Conservation (phyloP, 2,329 filamentous ascomycete species). For the Thelonectria olida region DNA sequence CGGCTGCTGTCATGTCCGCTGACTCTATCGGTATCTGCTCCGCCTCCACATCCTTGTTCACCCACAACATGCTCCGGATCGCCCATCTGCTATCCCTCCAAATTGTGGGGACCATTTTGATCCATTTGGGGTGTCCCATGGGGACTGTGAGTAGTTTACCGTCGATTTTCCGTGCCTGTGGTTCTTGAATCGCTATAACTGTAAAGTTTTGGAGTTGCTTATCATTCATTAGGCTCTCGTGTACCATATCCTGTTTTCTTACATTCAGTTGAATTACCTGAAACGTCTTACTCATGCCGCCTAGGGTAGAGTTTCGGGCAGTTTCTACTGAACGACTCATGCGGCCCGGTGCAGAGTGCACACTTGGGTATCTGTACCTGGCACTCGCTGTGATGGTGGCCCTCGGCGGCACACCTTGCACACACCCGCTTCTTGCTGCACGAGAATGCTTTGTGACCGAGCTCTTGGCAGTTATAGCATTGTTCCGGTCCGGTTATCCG, state of each 20-base stretch:
- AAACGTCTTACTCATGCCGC: neutral
- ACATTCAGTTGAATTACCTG: slow-evolving; percentile 8
- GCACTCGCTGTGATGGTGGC: neutral
- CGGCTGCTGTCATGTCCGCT: too few species aligned
- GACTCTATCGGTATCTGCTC: slow-evolving; percentile 6
- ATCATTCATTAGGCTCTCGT: slow-evolving; percentile 14
- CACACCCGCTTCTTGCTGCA: slow-evolving; percentile 15
- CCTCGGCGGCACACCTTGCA: slow-evolving; percentile 4
- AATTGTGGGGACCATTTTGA: slow-evolving; percentile 9
- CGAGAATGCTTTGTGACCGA: slow-evolving; percentile 18
- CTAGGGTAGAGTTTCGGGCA: slow-evolving; percentile 5
- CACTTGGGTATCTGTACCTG: neutral
- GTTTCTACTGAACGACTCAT: slow-evolving; percentile 13
- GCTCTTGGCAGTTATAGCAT: slow-evolving; percentile 14
- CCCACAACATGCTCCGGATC: slow-evolving; percentile 11
- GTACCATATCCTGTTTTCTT: neutral
- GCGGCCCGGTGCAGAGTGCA: slow-evolving; percentile 1
- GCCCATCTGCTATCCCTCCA: neutral
- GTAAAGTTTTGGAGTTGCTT: slow-evolving; percentile 5
- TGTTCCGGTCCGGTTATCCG: slow-evolving; percentile 8
- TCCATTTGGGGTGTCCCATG: slow-evolving; percentile 6
- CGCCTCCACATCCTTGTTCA: slow-evolving; percentile 14
- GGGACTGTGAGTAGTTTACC: slow-evolving; percentile 5
- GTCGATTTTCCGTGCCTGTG: slow-evolving; percentile 1
- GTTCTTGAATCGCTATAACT: slow-evolving; percentile 16